Percentiles rank a stretch among this genome's conserved stretches.
These are phyloP conservation scores for Neopestalotiopsis rosae DNA, from an alignment of 2,329 filamentous ascomycete genomes.

Conservation along the genomic window DNA sequence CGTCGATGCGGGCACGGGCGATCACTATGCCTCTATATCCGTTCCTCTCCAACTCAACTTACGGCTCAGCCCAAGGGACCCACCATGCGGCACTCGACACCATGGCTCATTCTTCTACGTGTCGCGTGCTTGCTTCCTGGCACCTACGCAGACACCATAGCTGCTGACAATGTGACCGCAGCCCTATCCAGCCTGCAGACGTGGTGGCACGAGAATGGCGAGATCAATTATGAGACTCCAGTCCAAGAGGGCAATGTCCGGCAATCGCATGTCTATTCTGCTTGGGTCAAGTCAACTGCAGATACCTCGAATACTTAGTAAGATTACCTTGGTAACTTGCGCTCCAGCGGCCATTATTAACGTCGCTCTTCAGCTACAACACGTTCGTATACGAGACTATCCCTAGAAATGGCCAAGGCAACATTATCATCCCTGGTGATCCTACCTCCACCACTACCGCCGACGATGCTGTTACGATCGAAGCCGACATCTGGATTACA, in stretches of 20 bases:
- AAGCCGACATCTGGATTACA: constrained; percentile 34
- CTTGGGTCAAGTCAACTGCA: constrained; percentile 18
- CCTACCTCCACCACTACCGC: constrained; percentile 22
- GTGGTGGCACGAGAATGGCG: constrained; percentile 26
- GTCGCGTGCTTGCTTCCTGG: neutral
- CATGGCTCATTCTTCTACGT: neutral
- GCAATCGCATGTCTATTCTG: constrained; percentile 24
- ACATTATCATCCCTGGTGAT: constrained; percentile 30
- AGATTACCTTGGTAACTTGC: neutral
- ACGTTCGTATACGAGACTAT: constrained; percentile 44
- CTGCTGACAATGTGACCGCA: constrained; percentile 14
- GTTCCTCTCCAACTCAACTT: neutral
- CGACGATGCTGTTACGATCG: constrained; percentile 37
- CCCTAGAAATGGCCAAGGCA: constrained; percentile 40
- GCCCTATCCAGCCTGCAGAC: constrained; percentile 17
- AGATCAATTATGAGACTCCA: constrained; percentile 22
- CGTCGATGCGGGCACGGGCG: neutral
- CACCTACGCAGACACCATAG: neutral
- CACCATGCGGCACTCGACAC: neutral
- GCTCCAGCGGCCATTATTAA: neutral
- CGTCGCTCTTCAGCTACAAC: constrained; percentile 21
- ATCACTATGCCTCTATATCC: neutral
- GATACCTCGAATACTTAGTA: constrained; percentile 20
- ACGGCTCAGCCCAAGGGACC: neutral
- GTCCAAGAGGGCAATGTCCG: constrained; percentile 22